Base-by-base conservation (phyloP, 2,329 filamentous ascomycete genomes). In the Endoconidiophora polonica region DNA sequence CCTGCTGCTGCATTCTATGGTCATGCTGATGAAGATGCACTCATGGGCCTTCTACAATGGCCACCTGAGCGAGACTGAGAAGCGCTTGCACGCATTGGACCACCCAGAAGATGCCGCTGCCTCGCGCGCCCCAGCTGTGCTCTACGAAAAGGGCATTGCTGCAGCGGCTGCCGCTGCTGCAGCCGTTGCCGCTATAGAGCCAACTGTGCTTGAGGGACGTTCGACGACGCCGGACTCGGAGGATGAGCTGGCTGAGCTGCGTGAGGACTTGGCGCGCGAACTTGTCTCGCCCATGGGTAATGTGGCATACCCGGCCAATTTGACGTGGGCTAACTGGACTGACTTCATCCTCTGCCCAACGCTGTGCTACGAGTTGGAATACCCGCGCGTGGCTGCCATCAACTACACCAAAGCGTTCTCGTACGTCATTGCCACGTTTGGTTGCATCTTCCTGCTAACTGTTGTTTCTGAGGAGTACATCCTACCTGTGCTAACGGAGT, bases 21-120 rank as follows among this genome's bases (percentile, higher is more conserved):
- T 86, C 5, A 72, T 98, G 18, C 78, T 95, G 46, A 98, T 98
- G 91, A 98, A 98, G 71, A 91, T 96, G 79, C 91, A 98, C 64
- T 95, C 88, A 4, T 98, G 94, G 61, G 84, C 86, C 22, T 98
- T 96, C 64, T 98, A 98, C 69, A 96, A 95, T 59, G 91, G 91
- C 9, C 91, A 98, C 63, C 71, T 98, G 14, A 85, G 83, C 57
- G 86, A 91, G 63, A 93, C 86, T 0, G 77, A 93, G 63, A 80
- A 82, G 60, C 81, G 86, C 9, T 72, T 98, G 10, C 77, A 76
- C 50, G 78, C 78, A 39, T 79, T 98, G 33, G 91, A 98, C 63
- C 66, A 76, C 51, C 86, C 87, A 2, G 73, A 76, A n/a, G 26
- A 29, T 7, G 10, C 6, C 26, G 77, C 74, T 3, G 75, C 76